A percentile compares a stretch with the other conserved stretches of the same genome.
phyloP scores from a whole-genome alignment of 2,329 filamentous ascomycete species.

The Neofusicoccum sp. region DNA sequence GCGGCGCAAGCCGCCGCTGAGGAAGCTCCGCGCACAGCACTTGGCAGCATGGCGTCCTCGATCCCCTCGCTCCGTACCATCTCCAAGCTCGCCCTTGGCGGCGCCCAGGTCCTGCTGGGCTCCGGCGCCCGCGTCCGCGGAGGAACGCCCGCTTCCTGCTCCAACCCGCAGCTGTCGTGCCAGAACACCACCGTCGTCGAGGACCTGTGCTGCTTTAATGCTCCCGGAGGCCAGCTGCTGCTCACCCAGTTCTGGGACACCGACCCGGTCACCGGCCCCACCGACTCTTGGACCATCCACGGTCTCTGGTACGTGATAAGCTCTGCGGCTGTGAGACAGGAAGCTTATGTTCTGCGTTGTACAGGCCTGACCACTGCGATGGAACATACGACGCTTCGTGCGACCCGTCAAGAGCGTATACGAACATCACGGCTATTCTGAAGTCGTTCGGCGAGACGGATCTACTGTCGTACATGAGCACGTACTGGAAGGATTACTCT shows the following conservation, averaged over 20 bases:
- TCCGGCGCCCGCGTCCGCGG: slow-evolving; percentile 29
- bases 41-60: slow-evolving; percentile 27
- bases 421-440: slow-evolving; percentile 64
- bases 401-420: slow-evolving; percentile 60
- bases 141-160: slow-evolving; percentile 29
- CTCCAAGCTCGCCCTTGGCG: slow-evolving; percentile 36
- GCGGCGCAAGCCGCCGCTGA: slow-evolving; percentile 11
- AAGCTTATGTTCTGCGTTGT: not conserved
- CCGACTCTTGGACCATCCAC: slow-evolving; percentile 64
- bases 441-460: slow-evolving; percentile 53
- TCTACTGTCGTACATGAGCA: slow-evolving; percentile 65
- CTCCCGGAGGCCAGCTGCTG: slow-evolving; percentile 67
- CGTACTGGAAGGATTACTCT: slow-evolving; percentile 67
- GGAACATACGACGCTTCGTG: slow-evolving; percentile 68
- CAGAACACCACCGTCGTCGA: slow-evolving; percentile 60
- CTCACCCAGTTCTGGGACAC: slow-evolving; percentile 79
- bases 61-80: slow-evolving; percentile 37
- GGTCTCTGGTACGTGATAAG: slow-evolving; percentile 56
- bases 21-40: not conserved
- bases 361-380: slow-evolving; percentile 58
- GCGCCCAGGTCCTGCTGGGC: slow-evolving; percentile 34
- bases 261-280: slow-evolving; percentile 56
- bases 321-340: not conserved
- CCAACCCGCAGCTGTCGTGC: slow-evolving; percentile 57
- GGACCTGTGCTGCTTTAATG: slow-evolving; percentile 73